Percentiles rank a stretch among this genome's conserved stretches.
These are phyloP conservation scores for Termitomyces heimii DNA, from an alignment of 768 basidiomycete species.

Conservation along the genomic window DNA sequence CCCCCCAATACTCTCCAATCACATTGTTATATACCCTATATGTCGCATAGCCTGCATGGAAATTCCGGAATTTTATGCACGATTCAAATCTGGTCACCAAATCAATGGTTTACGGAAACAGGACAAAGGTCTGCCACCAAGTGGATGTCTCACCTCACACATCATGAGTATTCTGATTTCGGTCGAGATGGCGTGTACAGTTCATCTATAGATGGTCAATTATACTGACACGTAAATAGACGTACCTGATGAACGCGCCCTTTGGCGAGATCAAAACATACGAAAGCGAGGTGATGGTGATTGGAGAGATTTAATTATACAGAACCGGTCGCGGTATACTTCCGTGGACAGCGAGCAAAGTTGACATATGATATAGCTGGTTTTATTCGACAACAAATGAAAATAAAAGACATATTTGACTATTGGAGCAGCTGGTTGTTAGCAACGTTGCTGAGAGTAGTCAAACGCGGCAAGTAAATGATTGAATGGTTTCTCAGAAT, in stretches of 20 bases:
- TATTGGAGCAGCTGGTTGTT: neutral
- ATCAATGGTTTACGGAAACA: neutral
- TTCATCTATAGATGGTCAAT: too few species aligned
- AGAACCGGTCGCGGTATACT: neutral
- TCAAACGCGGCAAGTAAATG: neutral
- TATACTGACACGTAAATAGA: neutral
- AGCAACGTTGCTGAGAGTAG: neutral
- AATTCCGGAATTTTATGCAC: neutral
- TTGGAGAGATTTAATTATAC: neutral
- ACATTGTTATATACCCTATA: neutral
- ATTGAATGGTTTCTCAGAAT: neutral
- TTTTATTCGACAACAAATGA: neutral
- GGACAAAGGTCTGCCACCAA: neutral
- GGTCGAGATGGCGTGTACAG: neutral
- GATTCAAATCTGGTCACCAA: neutral
- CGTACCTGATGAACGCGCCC: neutral
- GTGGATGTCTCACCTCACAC: neutral
- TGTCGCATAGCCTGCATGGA: neutral
- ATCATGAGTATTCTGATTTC: too few species aligned
- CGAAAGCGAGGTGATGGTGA: neutral
- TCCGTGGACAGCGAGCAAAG: neutral
- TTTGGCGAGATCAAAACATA: neutral
- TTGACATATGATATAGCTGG: neutral
- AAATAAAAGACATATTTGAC: neutral
- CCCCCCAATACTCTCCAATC: neutral